Base-by-base conservation (phyloP, 371 early-diverging fungal genomes). In the Rhizopus arrhizus region DNA sequence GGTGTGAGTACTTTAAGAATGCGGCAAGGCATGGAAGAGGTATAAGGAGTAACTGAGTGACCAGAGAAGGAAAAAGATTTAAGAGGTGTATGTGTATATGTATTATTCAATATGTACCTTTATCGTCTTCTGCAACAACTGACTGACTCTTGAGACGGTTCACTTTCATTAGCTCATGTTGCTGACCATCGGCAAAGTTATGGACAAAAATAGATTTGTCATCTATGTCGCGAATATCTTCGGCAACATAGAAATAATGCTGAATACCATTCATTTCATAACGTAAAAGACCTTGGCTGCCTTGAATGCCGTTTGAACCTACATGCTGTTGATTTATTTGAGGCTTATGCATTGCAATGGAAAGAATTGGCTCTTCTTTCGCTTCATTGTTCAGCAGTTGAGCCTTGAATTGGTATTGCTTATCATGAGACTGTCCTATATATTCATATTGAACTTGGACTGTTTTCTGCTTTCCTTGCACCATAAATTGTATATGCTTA, bases 21-120 rank as follows among this genome's bases (percentile, higher is more conserved):
- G 42, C 85, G 85, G 68, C 89, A 90, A 6, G 88, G 91, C 90
- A 91, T 91, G 2, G 88, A 85, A 1, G 91, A 80, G 13, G 81
- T 85, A 65, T 88, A 88, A n/a, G 87, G 82, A 3, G 87, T 80
- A n/a, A 85, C 85, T 70, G 48, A 22, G 22, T 22, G 22, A 22
- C 22, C 22, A 22, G 22, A 22, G 28, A 36, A 41, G 42, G 3
- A 41, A 50, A 35, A 55, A 22, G 10, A 12, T 40, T 45, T 22
- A 45, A 46, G 13, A 54, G 28, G 35, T 47, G 29, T 31, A 0
- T 11, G 31, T 47, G 10, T 11, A 38, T 28, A n/a, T 33, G 7
- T 11, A 51, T 51, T 6, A 8, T 34, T 9, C 6, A 36, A 13
- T n/a, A 43, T 43, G 43, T 71, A 78, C 78, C 75, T 66, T 68